Evolutionary conservation across 2,329 filamentous ascomycete genomes (phyloP).

Genomic region (Teratosphaeria nubilosa): DNA sequence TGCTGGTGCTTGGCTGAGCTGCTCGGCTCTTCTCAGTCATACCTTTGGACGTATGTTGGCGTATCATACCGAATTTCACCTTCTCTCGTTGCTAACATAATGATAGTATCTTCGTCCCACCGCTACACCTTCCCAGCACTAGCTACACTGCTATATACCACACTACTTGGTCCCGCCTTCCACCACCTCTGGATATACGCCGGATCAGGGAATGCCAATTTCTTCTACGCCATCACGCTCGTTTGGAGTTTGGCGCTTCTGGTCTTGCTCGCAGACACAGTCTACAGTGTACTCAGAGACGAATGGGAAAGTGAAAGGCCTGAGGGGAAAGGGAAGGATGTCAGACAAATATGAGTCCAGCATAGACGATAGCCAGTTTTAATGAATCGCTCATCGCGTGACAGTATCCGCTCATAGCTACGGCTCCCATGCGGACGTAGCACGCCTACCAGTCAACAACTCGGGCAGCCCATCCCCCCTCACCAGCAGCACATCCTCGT

Average conservation of each 20-base stretch:
- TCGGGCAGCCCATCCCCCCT: conserved; percentile 44
- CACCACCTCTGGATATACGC: conserved; percentile 98
- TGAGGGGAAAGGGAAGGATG: conserved; percentile 79
- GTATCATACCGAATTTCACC: neutral
- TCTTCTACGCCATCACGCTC: conserved; percentile 98
- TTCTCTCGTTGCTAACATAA: neutral
- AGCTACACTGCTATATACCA: conserved; percentile 75
- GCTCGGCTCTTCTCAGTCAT: conserved; percentile 81
- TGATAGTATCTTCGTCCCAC: conserved; percentile 52
- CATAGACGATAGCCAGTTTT: neutral
- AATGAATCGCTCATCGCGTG: neutral
- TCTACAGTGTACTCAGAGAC: conserved; percentile 82
- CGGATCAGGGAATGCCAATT: conserved; percentile 94
- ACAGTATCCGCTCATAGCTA: conserved; percentile 2
- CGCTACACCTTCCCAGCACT: conserved; percentile 83
- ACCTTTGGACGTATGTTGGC: conserved; percentile 62
- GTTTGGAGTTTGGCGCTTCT: conserved; percentile 92
- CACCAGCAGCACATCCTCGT: conserved; percentile 51
- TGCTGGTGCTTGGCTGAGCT: conserved; percentile 71
- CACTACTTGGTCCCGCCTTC: conserved; percentile 83
- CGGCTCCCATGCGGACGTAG: conserved; percentile 45
- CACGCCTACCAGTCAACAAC: conserved; percentile 44
- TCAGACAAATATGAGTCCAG: conserved; percentile 58
- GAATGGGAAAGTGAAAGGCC: conserved; percentile 90
- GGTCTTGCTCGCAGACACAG: conserved; percentile 72